Base-by-base conservation (phyloP, 352 stramenopile species). In the Globisporangium sylvaticum region DNA sequence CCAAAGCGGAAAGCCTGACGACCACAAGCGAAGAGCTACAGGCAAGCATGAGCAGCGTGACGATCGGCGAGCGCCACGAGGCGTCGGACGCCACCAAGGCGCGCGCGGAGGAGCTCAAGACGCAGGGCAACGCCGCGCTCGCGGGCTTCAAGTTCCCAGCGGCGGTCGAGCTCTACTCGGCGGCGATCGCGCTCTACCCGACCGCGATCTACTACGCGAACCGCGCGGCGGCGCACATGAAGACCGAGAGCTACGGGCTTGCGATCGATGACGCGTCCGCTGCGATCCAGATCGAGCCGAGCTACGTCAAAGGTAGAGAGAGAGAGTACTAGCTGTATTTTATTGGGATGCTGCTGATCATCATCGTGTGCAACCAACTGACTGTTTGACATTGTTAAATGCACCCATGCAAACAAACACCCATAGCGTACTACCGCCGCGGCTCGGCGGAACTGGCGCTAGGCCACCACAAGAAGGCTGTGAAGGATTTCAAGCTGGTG, bases 211-310 rank as follows among this genome's bases (percentile, higher is more conserved):
- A 97, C 78, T 98, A 96, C 67, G 83, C 91, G 53, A 98, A 98
- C 78, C 87, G 96, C 25, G 97, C 98, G 6, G 92, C 98, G 60
- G 96, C 96, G 24, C 97, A 99, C 76, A 95, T 99, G 68, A 98
- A 98, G 74, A 96, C 97, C 64, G 98, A 99, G 81, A 98, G 95
- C 80, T 99, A 99, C 77, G 98, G 97, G 1, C 78, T 99, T 6
- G 98, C 98, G 9, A 98, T 99, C 58, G 77, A 92, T 29, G 98
- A 99, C 71, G 96, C 97, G 12, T 96, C 95, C n/a, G 75, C 84
- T 4, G 97, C 97, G 1, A 95, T 99, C 58, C 78, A 90, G 22
- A 64, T 98, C 5, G 97, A 99, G 63, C 75, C 94, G 1, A 88
- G 70, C 20, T 99, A 99, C 74, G 79, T 98, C 55, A 99, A 99